Percentiles rank a stretch among this genome's conserved stretches.
These are phyloP conservation scores for Ashbya aceris DNA, from an alignment of 1,139 yeast species.

Conservation along the genomic window DNA sequence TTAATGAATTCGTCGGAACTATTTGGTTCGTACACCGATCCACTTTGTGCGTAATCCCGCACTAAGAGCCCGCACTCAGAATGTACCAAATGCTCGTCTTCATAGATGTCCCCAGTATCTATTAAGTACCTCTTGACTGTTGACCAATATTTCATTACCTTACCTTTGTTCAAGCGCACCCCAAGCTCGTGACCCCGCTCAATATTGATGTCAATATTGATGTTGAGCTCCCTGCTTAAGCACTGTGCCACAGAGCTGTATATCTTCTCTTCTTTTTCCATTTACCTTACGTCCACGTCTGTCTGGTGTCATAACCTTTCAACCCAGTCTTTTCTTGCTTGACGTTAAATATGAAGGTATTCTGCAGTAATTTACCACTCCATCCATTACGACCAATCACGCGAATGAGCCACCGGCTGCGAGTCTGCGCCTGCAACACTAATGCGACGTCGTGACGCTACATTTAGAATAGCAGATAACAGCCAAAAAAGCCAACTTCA, in stretches of 20 bases:
- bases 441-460: no score
- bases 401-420: no score
- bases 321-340: not conserved
- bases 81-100: constrained; percentile 3
- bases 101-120: constrained; percentile 4
- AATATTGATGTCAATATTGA: not conserved
- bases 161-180: constrained; percentile 2
- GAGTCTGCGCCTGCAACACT: no score
- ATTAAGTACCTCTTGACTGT: constrained; percentile 3
- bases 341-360: not conserved
- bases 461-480: no score
- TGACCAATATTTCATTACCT: constrained; percentile 4
- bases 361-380: no score
- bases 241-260: not conserved
- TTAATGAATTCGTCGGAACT: constrained; percentile 4
- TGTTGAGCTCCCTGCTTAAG: not conserved
- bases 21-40: not conserved
- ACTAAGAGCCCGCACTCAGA: not conserved
- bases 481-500: no score
- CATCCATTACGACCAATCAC: no score
- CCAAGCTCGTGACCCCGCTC: not conserved
- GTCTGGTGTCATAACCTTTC: not conserved
- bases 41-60: not conserved
- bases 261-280: not conserved
- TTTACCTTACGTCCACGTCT: not conserved